Evolutionary conservation across 306 rosid genomes (phyloP), one percentile per base, ranked within the genome.

Genomic region (Cucumis hystrix): DNA sequence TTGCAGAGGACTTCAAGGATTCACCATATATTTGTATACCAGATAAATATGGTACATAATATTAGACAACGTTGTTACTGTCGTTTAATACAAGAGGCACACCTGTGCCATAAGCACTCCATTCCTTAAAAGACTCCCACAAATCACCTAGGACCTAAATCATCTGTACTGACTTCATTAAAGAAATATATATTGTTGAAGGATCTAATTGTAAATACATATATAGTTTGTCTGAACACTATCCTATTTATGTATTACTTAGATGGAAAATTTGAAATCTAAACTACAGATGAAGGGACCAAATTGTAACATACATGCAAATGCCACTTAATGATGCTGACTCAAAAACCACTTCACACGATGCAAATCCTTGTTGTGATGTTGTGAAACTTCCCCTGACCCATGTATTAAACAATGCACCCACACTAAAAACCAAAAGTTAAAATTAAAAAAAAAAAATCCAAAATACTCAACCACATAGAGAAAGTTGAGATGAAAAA

Each of bases 51-150:
- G 97, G 98, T 4, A 89, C 98, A 39, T 93, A 91, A 74, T 93
- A 93, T 55, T 93, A 97, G 80, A 89, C 87, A 45, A 93, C 93
- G 75, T 84, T 80, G 59, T 89, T 91, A 37, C 83, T 85, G 76
- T 85, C 93, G 79, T 93, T 88, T 59, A 93, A 77, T 61, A 93
- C 86, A 76, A 93, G 87, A 10, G 98, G 98, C 77, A 93, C 98
- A 79, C 98, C 98, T 21, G 92, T 93, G 14, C 98, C 98, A 69
- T 93, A 93, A 33, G 97, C 98, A 74, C 98, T 93, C 98, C 97
- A 89, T 60, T 93, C 98, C 85, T 85, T 83, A 70, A 93, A 93
- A 17, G 96, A 88, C 79, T 91, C 97, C 98, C 98, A 93, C 54
- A 93, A 75, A 83, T 93, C 96, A 74, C 91, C 87, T 13, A 93